A percentile compares a stretch with the other conserved stretches of the same genome.
phyloP scores from a whole-genome alignment of 495 filamentous ascomycete genomes.

The Talaromyces wortmannii region DNA sequence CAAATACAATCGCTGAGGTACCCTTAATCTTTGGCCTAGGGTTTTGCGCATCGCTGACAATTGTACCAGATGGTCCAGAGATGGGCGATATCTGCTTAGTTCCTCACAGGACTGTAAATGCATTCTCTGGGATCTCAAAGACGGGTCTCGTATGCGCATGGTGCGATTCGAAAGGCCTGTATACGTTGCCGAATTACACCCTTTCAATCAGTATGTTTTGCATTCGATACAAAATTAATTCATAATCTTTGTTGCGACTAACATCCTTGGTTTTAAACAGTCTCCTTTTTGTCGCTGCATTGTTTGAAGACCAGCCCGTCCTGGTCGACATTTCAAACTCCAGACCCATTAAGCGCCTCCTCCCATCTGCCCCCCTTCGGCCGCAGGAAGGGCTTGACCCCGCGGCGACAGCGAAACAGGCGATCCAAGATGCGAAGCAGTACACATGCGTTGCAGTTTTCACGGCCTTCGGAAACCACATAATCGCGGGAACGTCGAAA shows the following conservation, averaged over 20 bases:
- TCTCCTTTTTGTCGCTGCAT: constrained; percentile 72
- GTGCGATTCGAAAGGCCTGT: constrained; percentile 87
- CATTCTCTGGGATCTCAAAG: constrained; percentile 87
- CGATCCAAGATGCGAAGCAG: constrained; percentile 85
- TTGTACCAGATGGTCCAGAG: constrained; percentile 71
- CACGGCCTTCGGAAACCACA: constrained; percentile 73
- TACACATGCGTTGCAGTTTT: constrained; percentile 89
- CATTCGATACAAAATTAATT: neutral
- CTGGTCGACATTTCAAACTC: constrained; percentile 71
- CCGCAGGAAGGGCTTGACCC: constrained; percentile 54
- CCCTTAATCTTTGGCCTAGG: too few relatives aligned
- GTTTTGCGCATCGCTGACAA: neutral
- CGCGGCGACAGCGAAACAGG: constrained; percentile 69
- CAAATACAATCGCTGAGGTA: constrained; percentile 80
- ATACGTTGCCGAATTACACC: constrained; percentile 92
- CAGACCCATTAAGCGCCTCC: constrained; percentile 60
- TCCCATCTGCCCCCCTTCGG: constrained; percentile 77
- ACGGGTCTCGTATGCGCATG: constrained; percentile 59
- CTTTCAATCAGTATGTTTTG: constrained; percentile 70
- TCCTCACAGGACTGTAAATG: constrained; percentile 94
- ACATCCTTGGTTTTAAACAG: constrained; percentile 27
- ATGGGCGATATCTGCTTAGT: constrained; percentile 88
- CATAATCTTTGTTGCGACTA: neutral
- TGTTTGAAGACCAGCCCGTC: constrained; percentile 88
- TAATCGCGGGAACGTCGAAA: constrained; percentile 87